Conservation (phyloP, 2,329 filamentous ascomycete species). For the Xylaria arbuscula region DNA sequence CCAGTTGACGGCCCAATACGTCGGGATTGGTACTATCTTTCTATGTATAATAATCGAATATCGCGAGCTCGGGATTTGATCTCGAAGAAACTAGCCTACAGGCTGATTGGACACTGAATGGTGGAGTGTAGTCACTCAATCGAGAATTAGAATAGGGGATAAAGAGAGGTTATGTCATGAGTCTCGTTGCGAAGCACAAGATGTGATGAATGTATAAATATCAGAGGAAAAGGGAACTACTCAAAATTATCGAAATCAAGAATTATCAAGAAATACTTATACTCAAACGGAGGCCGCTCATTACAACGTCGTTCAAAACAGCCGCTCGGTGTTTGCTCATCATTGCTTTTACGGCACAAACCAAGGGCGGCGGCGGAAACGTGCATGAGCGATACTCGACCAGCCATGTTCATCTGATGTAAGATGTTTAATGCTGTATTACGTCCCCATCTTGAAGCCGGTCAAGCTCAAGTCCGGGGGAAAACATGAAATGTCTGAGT, state of each 20-base stretch:
- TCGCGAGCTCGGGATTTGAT: neutral
- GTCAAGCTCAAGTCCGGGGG: neutral
- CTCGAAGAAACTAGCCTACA: neutral
- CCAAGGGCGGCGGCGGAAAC: neutral
- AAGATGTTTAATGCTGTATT: constrained; percentile 9
- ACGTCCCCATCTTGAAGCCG: constrained; percentile 5
- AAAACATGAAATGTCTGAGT: neutral
- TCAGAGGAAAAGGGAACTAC: no score
- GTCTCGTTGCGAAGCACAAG: neutral
- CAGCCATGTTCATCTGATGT: constrained; percentile 3
- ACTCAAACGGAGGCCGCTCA: neutral
- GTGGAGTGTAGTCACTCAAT: neutral
- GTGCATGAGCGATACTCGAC: neutral
- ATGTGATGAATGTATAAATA: no score
- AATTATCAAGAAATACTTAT: neutral
- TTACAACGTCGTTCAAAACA: neutral
- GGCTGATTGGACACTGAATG: neutral
- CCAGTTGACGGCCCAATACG: neutral
- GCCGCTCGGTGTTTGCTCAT: neutral
- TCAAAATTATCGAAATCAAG: no score
- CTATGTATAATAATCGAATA: neutral
- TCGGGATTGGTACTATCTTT: neutral
- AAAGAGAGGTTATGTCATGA: neutral
- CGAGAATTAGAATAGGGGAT: neutral
- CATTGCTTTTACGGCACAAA: neutral